Evolutionary conservation across 2,329 filamentous ascomycete species (phyloP).

Genomic region (Penicillium paneum): DNA sequence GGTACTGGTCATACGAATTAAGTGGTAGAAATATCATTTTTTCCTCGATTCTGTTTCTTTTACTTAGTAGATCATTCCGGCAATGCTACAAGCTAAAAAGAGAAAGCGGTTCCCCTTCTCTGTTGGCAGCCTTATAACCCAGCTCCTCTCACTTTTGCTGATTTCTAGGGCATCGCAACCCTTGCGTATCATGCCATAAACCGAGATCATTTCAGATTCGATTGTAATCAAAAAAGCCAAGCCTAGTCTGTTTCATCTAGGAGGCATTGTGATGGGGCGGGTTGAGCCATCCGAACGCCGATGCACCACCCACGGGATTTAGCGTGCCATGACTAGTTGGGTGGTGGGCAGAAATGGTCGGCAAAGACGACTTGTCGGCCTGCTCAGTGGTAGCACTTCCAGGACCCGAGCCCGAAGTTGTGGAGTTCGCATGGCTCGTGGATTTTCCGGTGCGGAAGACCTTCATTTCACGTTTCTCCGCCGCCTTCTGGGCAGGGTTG

Average conservation of each 20-base stretch:
- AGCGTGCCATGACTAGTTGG: slow-evolving; percentile 42
- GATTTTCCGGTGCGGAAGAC: slow-evolving; percentile 75
- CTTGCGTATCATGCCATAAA: not conserved
- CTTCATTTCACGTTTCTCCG: slow-evolving; percentile 72
- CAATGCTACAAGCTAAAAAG: not conserved
- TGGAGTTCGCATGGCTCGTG: slow-evolving; percentile 41
- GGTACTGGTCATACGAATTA: not conserved
- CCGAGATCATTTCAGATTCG: not conserved
- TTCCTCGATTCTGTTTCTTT: not conserved
- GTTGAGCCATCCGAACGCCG: slow-evolving; percentile 91
- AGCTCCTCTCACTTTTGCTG: not conserved
- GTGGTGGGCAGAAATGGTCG: slow-evolving; percentile 13
- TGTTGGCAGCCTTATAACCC: not conserved
- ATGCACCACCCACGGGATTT: slow-evolving; percentile 88
- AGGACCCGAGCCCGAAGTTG: slow-evolving; percentile 14
- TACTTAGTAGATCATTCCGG: not conserved
- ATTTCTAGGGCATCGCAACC: not conserved
- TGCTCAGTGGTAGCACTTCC: slow-evolving; percentile 13
- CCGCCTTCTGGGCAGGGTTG: slow-evolving; percentile 12
- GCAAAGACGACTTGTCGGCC: slow-evolving; percentile 3
- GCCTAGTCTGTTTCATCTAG: slow-evolving; percentile 28
- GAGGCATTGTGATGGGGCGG: slow-evolving; percentile 24
- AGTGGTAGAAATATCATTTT: not conserved
- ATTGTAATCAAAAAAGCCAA: slow-evolving; percentile 5
- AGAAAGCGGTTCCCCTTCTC: not conserved